phyloP scores from a whole-genome alignment of 139 green algal species.

The Auxenochlorella protothecoides region DNA sequence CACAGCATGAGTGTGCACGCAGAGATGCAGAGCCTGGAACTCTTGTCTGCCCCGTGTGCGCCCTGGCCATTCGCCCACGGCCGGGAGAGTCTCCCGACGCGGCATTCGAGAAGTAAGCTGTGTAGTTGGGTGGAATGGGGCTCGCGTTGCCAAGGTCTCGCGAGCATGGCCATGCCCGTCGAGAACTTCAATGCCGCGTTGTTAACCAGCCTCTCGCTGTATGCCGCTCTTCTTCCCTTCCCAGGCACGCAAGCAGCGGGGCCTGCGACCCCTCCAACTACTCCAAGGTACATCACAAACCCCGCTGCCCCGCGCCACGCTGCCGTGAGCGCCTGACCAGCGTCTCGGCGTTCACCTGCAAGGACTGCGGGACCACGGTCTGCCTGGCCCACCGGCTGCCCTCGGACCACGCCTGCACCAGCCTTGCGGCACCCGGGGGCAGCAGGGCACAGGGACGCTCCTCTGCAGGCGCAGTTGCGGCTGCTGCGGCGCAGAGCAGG shows the following conservation, averaged over 20 bases:
- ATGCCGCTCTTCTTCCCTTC: neutral
- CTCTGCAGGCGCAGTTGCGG: too few species aligned
- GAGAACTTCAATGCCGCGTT: neutral
- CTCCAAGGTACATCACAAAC: constrained; percentile 47
- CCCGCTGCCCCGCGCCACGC: constrained; percentile 34
- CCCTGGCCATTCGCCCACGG: constrained; percentile 22
- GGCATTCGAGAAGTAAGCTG: constrained; percentile 19
- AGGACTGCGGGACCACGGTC: constrained; percentile 26
- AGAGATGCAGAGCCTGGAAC: constrained; percentile 3
- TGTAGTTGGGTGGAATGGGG: neutral
- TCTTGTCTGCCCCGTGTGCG: constrained; percentile 67
- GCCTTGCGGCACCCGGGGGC: too few species aligned
- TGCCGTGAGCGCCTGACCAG: constrained; percentile 64
- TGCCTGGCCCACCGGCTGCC: constrained; percentile 60
- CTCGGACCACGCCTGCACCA: constrained; percentile 47
- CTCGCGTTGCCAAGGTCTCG: neutral
- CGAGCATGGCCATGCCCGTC: neutral
- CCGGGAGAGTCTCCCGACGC: constrained; percentile 7
- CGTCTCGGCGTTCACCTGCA: constrained; percentile 58
- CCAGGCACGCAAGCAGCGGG: constrained; percentile 5
- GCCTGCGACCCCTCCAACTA: constrained; percentile 69
- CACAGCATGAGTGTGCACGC: constrained; percentile 23
- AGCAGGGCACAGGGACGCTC: too few species aligned
- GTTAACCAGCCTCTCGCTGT: neutral
- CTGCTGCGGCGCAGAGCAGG: too few species aligned